These are phyloP conservation scores for Fusarium stilboides DNA, from an alignment of 2,329 filamentous ascomycete genomes.

Conservation along the genomic window DNA sequence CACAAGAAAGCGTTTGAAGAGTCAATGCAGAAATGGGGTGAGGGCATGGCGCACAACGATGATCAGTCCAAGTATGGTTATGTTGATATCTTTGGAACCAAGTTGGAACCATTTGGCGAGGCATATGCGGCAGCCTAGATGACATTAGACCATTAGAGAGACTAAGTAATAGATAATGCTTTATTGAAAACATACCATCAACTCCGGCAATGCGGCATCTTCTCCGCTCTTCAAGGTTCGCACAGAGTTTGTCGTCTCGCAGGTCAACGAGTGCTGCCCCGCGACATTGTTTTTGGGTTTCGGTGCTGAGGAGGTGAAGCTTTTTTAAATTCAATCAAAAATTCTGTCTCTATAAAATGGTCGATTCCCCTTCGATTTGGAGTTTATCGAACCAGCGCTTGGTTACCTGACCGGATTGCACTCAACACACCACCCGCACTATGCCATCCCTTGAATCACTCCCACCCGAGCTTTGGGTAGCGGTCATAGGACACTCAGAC, in stretches of 20 bases:
- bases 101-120: constrained; percentile 54
- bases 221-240: too few species aligned
- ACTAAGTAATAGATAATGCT: not conserved
- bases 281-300: too few species aligned
- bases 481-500: not conserved
- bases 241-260: too few species aligned
- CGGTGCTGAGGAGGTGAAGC: too few species aligned
- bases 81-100: constrained; percentile 51
- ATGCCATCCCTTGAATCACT: not conserved
- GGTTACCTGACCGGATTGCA: too few species aligned
- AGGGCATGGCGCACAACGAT: constrained; percentile 51
- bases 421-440: not conserved
- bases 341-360: too few species aligned
- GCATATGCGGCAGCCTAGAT: constrained; percentile 35
- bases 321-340: too few species aligned
- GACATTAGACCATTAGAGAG: not conserved
- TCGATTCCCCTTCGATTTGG: too few species aligned
- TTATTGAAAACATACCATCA: too few species aligned
- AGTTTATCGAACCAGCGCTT: too few species aligned
- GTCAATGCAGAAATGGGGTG: constrained; percentile 51
- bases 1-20: constrained; percentile 51
- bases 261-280: too few species aligned
- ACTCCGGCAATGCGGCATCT: not conserved
- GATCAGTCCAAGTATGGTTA: constrained; percentile 54
- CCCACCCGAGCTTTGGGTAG: constrained; percentile 3